Evolutionary conservation across 805 yeast genomes (phyloP), one percentile per base, ranked within the genome.

Genomic region (Yarrowia deformans): DNA sequence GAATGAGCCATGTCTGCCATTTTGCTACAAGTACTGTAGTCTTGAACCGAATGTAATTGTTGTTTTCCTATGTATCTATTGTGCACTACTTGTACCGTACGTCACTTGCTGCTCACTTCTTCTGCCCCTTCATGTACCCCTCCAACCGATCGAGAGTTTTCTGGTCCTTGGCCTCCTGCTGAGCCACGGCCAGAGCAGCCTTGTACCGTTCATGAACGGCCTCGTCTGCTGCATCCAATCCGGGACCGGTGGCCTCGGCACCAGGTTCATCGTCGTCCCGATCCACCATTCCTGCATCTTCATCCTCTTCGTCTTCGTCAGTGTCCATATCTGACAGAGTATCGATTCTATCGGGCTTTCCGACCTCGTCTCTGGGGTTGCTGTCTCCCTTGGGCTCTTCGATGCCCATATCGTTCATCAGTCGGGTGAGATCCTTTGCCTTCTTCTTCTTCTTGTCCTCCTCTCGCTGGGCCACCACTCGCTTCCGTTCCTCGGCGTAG

Each of bases 331-430:
- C 90, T 0, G 87, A 85, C 18, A 85, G 73, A 3, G 84, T 85
- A 70, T 87, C 86, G 40, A 81, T 83, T 16, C 82, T 85, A 14
- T 81, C 84, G 10, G 66, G 66, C 9, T 77, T 78, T 29, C 76
- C 93, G 16, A 88, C 86, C 43, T 80, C 76, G n/a, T 43, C 64
- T 56, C 64, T 16, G 39, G 64, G 66, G 66, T 60, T 34, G 37
- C 37, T 34, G 14, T 7, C 40, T 8, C 12, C 73, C 78, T 87
- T 88, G 29, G 90, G 39, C 13, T 52, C 85, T 55, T 83, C 80
- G 54, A 93, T 80, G 16, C 97, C 97, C 75, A 95, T 81, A 78
- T 95, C 99, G 71, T 88, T 88, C 91, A 95, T 90, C 73, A 95
- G 81, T 71, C 87, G 84, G 56, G 84, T 82, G 74, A 95, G 81